These are phyloP conservation scores for Rosa persica DNA, from an alignment of 306 rosid species.

Conservation along the genomic window DNA sequence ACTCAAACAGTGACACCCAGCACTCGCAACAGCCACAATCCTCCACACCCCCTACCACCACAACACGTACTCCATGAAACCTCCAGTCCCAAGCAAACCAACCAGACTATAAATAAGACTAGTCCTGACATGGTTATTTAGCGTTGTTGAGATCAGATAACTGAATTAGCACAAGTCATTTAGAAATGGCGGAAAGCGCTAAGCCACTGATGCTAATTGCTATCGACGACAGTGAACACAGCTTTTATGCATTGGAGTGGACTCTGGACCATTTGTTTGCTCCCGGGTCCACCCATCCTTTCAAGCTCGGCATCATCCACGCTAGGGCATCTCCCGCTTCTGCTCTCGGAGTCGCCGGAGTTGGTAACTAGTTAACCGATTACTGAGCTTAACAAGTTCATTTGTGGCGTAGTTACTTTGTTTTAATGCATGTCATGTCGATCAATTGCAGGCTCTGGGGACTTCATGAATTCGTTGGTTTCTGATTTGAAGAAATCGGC, in stretches of 20 bases:
- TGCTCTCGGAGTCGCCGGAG: conserved; percentile 18
- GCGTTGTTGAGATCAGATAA: background rate
- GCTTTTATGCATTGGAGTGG: conserved; percentile 46
- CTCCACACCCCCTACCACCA: background rate
- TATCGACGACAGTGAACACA: conserved; percentile 36
- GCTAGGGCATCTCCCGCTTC: conserved; percentile 32
- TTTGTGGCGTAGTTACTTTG: background rate
- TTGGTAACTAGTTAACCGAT: conserved; percentile 14
- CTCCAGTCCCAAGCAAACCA: background rate
- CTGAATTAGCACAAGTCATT: background rate
- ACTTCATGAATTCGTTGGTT: conserved; percentile 18
- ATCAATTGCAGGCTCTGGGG: conserved; percentile 20
- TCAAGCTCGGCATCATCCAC: conserved; percentile 32
- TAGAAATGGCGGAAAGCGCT: conserved; percentile 29
- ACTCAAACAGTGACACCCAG: conserved; percentile 1
- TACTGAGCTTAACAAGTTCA: background rate
- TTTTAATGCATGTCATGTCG: background rate
- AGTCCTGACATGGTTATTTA: background rate
- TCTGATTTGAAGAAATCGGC: conserved; percentile 32
- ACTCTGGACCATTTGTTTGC: conserved; percentile 34
- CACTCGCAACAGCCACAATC: background rate
- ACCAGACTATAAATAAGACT: background rate
- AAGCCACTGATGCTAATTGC: conserved; percentile 37
- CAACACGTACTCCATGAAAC: background rate
- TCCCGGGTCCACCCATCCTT: background rate